Percentiles rank a stretch among this genome's conserved stretches.
These are phyloP conservation scores for Boletus rubescentipes DNA, from an alignment of 768 basidiomycete genomes.

Conservation along the genomic window DNA sequence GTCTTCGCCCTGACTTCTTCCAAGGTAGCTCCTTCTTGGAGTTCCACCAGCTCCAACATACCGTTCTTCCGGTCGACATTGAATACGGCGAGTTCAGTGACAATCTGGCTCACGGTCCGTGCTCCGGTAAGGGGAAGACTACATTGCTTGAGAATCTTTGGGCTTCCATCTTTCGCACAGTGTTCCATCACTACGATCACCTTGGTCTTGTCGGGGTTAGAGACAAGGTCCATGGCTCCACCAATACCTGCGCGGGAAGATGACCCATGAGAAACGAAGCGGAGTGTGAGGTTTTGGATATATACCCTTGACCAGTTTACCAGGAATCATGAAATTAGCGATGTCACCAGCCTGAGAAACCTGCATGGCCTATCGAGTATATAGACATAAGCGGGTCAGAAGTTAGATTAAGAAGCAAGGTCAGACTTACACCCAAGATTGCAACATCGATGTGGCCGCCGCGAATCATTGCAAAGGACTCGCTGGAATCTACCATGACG, in stretches of 20 bases:
- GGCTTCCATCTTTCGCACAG: conserved; percentile 83
- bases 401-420: neutral
- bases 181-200: conserved; percentile 91
- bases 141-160: conserved; percentile 84
- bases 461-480: conserved; percentile 97
- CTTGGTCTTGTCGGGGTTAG: conserved; percentile 94
- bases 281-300: neutral
- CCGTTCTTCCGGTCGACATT: conserved; percentile 78
- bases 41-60: conserved; percentile 70
- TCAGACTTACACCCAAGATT: conserved; percentile 75
- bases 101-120: conserved; percentile 82
- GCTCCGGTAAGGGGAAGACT: conserved; percentile 87
- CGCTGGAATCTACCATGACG: conserved; percentile 61
- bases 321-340: conserved; percentile 98
- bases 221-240: conserved; percentile 95
- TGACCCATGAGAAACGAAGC: conserved; percentile 5
- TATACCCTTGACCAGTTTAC: conserved; percentile 82
- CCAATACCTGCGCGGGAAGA: conserved; percentile 67
- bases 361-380: conserved; percentile 76
- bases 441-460: conserved; percentile 94
- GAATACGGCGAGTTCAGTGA: conserved; percentile 92
- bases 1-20: conserved; percentile 89
- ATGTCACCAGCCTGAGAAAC: conserved; percentile 92
- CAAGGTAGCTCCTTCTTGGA: conserved; percentile 80
- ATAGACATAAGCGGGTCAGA: neutral